phyloP scores from a whole-genome alignment of 352 stramenopile species.

The Phytopythium mirpurense region DNA sequence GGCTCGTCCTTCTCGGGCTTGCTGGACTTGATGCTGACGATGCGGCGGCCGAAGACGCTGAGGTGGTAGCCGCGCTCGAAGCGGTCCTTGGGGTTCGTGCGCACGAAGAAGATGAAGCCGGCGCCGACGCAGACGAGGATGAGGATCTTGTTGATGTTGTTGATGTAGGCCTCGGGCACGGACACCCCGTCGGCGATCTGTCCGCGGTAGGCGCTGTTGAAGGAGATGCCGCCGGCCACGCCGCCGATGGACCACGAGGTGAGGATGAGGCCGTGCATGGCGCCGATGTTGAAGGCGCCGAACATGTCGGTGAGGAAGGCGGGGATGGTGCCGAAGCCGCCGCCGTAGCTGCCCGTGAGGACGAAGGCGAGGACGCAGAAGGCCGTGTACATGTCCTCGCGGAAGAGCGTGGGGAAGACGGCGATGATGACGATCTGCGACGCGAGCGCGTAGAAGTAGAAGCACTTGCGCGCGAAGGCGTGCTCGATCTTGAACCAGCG shows the following conservation, averaged over 20 bases:
- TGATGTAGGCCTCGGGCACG: constrained; percentile 50
- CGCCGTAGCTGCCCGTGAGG: constrained; percentile 65
- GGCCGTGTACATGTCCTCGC: constrained; percentile 41
- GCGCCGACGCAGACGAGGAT: constrained; percentile 52
- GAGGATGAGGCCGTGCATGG: constrained; percentile 76
- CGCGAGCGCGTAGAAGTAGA: constrained; percentile 61
- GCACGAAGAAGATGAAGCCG: constrained; percentile 61
- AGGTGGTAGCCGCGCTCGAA: constrained; percentile 72
- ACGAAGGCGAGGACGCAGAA: constrained; percentile 62
- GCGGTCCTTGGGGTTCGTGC: constrained; percentile 61
- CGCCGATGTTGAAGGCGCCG: constrained; percentile 76
- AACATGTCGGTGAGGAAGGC: constrained; percentile 82
- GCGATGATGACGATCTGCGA: constrained; percentile 65
- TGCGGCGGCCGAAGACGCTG: constrained; percentile 47
- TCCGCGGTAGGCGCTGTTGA: constrained; percentile 53
- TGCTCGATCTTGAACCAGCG: constrained; percentile 40
- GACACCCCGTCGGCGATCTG: constrained; percentile 28
- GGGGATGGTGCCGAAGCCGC: constrained; percentile 70
- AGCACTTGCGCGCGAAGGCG: constrained; percentile 39
- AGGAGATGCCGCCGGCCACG: constrained; percentile 62
- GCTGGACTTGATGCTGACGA: constrained; percentile 62
- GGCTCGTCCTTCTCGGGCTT: constrained; percentile 18
- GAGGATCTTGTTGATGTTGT: constrained; percentile 75
- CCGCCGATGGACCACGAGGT: constrained; percentile 71
- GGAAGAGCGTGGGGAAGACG: constrained; percentile 52